Evolutionary conservation across 1,139 yeast species (phyloP), one percentile per base, ranked within the genome.

Genomic region (Suhomyces chickasaworum): DNA sequence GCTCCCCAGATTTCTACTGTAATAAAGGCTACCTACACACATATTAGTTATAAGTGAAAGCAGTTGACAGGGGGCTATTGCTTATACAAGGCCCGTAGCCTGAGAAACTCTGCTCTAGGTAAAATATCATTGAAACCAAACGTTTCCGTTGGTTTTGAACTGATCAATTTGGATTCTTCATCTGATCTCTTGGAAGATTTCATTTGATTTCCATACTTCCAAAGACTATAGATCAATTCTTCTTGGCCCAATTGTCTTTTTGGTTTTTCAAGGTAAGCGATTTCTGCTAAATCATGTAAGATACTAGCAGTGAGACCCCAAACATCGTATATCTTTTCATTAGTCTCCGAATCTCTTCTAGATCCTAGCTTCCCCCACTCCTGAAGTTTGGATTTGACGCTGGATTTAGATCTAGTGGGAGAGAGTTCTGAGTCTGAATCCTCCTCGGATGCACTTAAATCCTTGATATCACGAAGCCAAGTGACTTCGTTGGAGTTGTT

Each of bases 261-360:
- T 2, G 50, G 54, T 12, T 50, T 39, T 16, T 52, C 54, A 8
- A 48, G 69, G 52, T 76, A 80, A 1, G 80, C 77, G 4, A 88
- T 70, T 45, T 79, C 75, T 4, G 96, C 90, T 30, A 87, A 64
- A 60, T 90, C 97, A 53, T 84, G 86, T 12, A 90, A 65, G 7
- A 90, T 88, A 57, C 88, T 86, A 3, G 97, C 96, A 0, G 97
- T 90, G 39, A 90, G 67, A 0, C 97, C 97, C 97, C 97, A 90
- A 3, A 90, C 88, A 56, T 86, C 88, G 59, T 86, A 80, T 37
- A 77, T 66, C 51, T 69, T 71, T 47, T 72, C 73, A 49, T 72
- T 68, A 8, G 77, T 69, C 13, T 56, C 64, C 7, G 69, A 59
- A 48, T 71, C 68, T 21, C 71, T 56, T 43, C 78, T 57, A 13